These are phyloP conservation scores for Beauveria sp. DNA, from an alignment of 2,329 filamentous ascomycete species.

Conservation along the genomic window DNA sequence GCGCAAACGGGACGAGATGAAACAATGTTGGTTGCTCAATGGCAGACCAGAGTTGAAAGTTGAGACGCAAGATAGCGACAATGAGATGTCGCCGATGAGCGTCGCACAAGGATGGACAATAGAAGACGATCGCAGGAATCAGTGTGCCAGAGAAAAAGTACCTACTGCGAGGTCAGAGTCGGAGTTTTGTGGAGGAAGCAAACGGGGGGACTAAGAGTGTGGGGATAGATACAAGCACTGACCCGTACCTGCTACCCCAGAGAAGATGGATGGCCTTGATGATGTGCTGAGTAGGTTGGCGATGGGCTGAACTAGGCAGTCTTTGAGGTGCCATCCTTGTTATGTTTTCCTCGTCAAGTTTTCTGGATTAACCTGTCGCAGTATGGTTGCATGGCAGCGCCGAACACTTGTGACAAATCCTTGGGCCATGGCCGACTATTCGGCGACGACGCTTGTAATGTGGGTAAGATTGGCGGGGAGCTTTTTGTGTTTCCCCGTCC, in stretches of 20 bases:
- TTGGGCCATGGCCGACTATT: too few relatives aligned
- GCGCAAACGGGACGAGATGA: neutral
- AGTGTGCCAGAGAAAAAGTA: too few relatives aligned
- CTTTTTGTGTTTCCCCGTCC: too few relatives aligned
- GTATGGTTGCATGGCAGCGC: too few relatives aligned
- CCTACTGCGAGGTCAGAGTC: neutral
- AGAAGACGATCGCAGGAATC: too few relatives aligned
- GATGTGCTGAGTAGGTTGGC: neutral
- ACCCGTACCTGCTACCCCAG: neutral
- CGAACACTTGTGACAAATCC: neutral
- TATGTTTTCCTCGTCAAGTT: too few relatives aligned
- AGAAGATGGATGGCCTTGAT: neutral
- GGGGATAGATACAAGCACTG: neutral
- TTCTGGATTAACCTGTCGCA: neutral
- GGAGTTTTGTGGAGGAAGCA: constrained; percentile 2
- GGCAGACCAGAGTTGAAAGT: neutral
- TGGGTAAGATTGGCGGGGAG: neutral
- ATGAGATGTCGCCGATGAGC: neutral
- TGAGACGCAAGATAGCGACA: neutral
- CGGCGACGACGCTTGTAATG: neutral
- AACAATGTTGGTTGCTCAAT: neutral
- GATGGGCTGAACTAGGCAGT: too few relatives aligned
- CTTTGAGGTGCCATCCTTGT: too few relatives aligned
- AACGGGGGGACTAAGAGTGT: neutral
- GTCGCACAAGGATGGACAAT: neutral